Percentiles rank a stretch among this genome's conserved stretches.
phyloP scores from a whole-genome alignment of 1,284 basidiomycete species.

The Naganishia sp. region DNA sequence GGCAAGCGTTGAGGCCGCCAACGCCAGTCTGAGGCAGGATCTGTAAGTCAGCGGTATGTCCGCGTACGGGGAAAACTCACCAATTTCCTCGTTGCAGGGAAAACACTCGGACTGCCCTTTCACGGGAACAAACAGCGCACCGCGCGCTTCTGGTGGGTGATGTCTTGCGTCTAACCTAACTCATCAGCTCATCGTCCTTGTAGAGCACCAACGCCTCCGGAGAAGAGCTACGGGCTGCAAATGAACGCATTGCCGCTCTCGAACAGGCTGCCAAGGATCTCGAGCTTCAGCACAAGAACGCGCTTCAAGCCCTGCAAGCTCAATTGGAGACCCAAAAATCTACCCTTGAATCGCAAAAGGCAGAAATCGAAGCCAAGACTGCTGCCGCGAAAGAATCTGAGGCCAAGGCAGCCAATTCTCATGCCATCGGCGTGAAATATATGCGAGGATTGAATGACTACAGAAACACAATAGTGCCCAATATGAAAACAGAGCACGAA shows the following conservation, averaged over 20 bases:
- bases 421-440: conserved; percentile 23
- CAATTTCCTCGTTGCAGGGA: conserved; percentile 3
- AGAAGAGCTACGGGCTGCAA: conserved; percentile 16
- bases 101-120: conserved; percentile 20
- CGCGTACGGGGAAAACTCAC: background rate
- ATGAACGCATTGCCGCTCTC: conserved; percentile 3
- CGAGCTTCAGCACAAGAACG: conserved; percentile 4
- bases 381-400: background rate
- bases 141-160: conserved; percentile 22
- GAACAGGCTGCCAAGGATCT: conserved; percentile 6
- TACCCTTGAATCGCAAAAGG: background rate
- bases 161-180: background rate
- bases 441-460: conserved; percentile 14
- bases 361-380: conserved; percentile 17
- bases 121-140: conserved; percentile 27
- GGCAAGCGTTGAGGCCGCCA: conserved; percentile 15
- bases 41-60: conserved; percentile 8
- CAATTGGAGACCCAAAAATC: conserved; percentile 16
- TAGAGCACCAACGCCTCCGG: conserved; percentile 1
- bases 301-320: conserved; percentile 15
- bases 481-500: conserved; percentile 19
- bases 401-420: conserved; percentile 1
- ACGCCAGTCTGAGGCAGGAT: conserved; percentile 23
- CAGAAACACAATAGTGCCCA: conserved; percentile 4
- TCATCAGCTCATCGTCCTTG: background rate